These are phyloP conservation scores for Sphaerulina musiva DNA, from an alignment of 2,329 filamentous ascomycete genomes.

Conservation along the genomic window DNA sequence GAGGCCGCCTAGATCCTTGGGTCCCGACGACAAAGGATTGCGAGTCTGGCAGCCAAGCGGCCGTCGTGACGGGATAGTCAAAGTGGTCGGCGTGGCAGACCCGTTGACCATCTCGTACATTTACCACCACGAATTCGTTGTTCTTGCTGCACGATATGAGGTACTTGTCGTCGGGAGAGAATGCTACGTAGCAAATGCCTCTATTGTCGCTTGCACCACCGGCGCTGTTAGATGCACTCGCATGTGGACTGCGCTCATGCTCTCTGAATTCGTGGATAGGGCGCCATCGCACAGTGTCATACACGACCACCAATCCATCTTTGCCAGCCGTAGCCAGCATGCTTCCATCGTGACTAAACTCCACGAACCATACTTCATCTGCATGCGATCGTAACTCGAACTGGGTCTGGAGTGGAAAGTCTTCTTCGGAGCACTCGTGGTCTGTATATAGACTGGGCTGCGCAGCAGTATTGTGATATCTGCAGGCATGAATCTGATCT, in stretches of 20 bases:
- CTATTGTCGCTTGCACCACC: conserved; percentile 18
- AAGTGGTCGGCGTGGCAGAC: conserved; percentile 63
- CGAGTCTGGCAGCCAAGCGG: conserved; percentile 79
- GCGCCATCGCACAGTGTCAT: conserved; percentile 66
- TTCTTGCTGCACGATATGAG: conserved; percentile 66
- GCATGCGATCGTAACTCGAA: conserved; percentile 65
- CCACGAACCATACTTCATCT: conserved; percentile 85
- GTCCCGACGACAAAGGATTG: conserved; percentile 72
- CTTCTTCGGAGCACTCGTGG: conserved; percentile 70
- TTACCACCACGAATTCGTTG: conserved; percentile 33
- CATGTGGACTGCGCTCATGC: conserved; percentile 24
- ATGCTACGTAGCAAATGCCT: conserved; percentile 73
- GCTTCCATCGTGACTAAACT: conserved; percentile 81
- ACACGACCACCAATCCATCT: conserved; percentile 70
- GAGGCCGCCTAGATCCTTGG: conserved; percentile 58
- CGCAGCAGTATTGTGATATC: conserved; percentile 76
- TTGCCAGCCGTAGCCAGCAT: conserved; percentile 76
- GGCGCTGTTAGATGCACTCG: conserved; percentile 9
- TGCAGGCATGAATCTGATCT: conserved; percentile 72
- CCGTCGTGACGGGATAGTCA: conserved; percentile 77
- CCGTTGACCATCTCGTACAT: conserved; percentile 45
- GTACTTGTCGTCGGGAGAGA: conserved; percentile 86
- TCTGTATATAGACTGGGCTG: conserved; percentile 84
- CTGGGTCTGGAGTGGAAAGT: conserved; percentile 69
- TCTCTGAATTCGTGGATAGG: conserved; percentile 47